Evolutionary conservation across 352 stramenopile genomes (phyloP).

Genomic region (Phytophthora megakarya): DNA sequence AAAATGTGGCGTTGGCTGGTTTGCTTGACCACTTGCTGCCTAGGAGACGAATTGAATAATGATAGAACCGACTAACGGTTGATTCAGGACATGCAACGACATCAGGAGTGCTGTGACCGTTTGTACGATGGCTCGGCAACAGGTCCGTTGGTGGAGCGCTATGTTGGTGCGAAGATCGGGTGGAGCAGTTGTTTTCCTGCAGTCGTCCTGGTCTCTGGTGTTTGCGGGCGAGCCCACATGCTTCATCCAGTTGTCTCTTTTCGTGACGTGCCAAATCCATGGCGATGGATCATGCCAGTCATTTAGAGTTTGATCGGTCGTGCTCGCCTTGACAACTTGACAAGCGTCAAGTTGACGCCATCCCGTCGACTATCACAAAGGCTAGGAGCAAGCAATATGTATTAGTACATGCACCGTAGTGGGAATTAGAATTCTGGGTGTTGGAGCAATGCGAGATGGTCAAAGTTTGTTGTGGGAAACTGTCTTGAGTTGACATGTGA

Average conservation of each 20-base stretch:
- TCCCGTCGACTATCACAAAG: too few relatives aligned
- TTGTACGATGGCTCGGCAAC: slow-evolving; percentile 1
- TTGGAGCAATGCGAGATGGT: too few relatives aligned
- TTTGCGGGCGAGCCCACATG: slow-evolving; percentile 15
- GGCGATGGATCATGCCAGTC: slow-evolving; percentile 22
- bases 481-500: too few relatives aligned
- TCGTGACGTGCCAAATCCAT: slow-evolving; percentile 20
- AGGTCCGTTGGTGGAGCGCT: neutral
- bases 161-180: slow-evolving; percentile 2
- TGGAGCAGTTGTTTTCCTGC: slow-evolving; percentile 22
- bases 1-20: neutral
- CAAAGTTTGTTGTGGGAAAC: too few relatives aligned
- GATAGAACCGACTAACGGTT: slow-evolving; percentile 3
- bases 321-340: too few relatives aligned
- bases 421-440: too few relatives aligned
- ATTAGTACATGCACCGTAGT: too few relatives aligned
- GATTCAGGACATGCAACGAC: neutral
- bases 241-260: slow-evolving; percentile 12
- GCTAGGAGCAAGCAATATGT: too few relatives aligned
- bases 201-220: slow-evolving; percentile 8
- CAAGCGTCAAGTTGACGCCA: too few relatives aligned
- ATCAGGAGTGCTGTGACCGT: slow-evolving; percentile 11
- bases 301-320: too few relatives aligned
- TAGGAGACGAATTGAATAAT: slow-evolving; percentile 25
- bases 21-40: slow-evolving; percentile 22